Evolutionary conservation across 306 rosid genomes (phyloP), one percentile per base, ranked within the genome.

Genomic region (Vigna nakashimae): DNA sequence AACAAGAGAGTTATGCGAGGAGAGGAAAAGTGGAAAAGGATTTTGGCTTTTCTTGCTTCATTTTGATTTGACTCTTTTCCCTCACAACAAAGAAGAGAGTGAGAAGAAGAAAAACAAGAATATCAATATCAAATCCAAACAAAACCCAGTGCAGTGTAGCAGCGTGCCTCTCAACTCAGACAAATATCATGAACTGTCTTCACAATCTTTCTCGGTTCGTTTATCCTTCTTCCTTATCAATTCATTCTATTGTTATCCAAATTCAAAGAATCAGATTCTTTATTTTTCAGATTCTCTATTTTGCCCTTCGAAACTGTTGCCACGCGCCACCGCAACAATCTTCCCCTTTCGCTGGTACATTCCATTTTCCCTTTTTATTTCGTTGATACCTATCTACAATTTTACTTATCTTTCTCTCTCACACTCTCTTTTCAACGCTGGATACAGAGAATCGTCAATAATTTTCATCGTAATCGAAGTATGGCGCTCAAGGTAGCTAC

Each of bases 171-270:
- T n/a, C 8, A 36, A 62, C 46, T 32, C 46, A 62, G 15, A 45
- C 15, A n/a, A 64, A 38, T 34, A 81, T 80, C 62, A 93, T 93
- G 98, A 78, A 84, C 74, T 88, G 91, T 84, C 91, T 93, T 55
- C 91, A 82, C 83, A 89, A 60, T 83, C 88, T 90, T 78, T 66
- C 91, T 14, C 78, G 88, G 97, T 91, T 17, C 53, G 86, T 71
- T 51, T 6, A 10, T 57, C 28, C 52, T 13, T 43, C 49, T 57
- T 32, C 0, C 9, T 24, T 42, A 60, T 77, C 24, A 3, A 2
- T 64, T 55, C 56, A 43, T 16, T 45, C 7, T 0, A 1, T 48
- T 24, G 0, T 2, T 28, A 42, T 52, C 38, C 64, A 7, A 49
- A 34, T 51, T 18, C 28, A 71, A 64, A 70, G 5, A 73, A 62